Evolutionary conservation across 768 basidiomycete genomes (phyloP).

Genomic region (Mycena haematopus): DNA sequence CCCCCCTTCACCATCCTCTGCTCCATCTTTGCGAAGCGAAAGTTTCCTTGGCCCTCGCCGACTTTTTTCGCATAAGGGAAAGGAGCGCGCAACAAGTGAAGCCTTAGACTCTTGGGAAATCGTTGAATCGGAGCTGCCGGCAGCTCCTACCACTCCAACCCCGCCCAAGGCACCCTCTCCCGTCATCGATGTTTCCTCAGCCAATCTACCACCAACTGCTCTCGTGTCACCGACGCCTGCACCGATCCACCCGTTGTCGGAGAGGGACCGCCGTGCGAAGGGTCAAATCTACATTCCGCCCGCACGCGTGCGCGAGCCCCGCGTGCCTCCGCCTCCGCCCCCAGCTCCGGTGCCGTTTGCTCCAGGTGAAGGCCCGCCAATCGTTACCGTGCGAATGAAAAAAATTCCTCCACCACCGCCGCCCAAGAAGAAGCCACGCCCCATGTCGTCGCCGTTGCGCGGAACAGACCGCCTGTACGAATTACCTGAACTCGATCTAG

Average conservation of each 20-base stretch:
- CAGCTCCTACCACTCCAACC: slow-evolving; percentile 28
- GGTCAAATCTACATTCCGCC: slow-evolving; percentile 4
- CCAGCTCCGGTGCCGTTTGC: slow-evolving; percentile 3
- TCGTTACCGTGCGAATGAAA: slow-evolving; percentile 42
- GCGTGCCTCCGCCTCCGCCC: slow-evolving; percentile 28
- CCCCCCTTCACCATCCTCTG: slow-evolving; percentile 36
- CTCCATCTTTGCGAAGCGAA: slow-evolving; percentile 41
- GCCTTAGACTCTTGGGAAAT: slow-evolving; percentile 54
- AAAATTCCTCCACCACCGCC: slow-evolving; percentile 33
- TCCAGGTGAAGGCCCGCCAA: slow-evolving; percentile 33
- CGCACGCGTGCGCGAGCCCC: slow-evolving; percentile 22
- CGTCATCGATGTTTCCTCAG: slow-evolving; percentile 21
- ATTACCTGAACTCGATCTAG: slow-evolving; percentile 35
- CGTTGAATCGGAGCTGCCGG: slow-evolving; percentile 37
- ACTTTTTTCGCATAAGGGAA: slow-evolving; percentile 49
- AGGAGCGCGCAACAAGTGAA: slow-evolving; percentile 43
- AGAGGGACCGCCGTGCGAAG: slow-evolving; percentile 13
- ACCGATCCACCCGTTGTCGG: slow-evolving; percentile 19
- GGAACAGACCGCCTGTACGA: no score
- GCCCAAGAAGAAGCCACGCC: slow-evolving; percentile 32
- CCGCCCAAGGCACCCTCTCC: slow-evolving; percentile 38
- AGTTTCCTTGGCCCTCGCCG: slow-evolving; percentile 39
- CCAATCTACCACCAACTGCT: slow-evolving; percentile 5
- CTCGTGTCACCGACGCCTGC: slow-evolving; percentile 18
- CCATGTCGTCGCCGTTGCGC: slow-evolving; percentile 40